Base-by-base conservation (phyloP, 2,329 filamentous ascomycete species). In the Penicillium expansum region DNA sequence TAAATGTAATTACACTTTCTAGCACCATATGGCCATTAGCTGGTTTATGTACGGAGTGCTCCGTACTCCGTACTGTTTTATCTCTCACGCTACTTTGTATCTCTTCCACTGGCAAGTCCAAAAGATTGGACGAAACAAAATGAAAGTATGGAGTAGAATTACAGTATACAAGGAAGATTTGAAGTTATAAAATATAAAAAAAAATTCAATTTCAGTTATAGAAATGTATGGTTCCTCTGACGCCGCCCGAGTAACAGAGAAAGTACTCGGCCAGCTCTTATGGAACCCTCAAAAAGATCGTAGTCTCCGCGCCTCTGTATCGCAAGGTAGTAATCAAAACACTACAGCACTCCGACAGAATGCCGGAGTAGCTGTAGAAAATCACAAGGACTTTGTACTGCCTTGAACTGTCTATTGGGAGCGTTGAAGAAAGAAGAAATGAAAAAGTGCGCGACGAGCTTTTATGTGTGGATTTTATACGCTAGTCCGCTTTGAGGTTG, bases 321-420 rank as follows among this genome's bases (percentile, higher is more conserved):
- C 83, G 82, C 82, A 83, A 80, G 69, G 83, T 56, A 87, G 82
- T 86, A 87, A 89, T 78, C 76, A 77, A 79, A 78, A 77, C 69
- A 77, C 78, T 56, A 63, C 80, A 81, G 74, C 69, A 76, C 77
- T 72, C 80, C 79, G 79, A 81, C 89, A 92, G 85, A 90, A 92
- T 82, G 88, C 79, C 81, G 79, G 76, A 71, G 77, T 80, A 74
- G 75, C 80, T 75, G 79, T 80, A 80, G 63, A 63, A 64, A 70
- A 67, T 65, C 67, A 63, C 60, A 57, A 77, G 79, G 76, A 68
- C 66, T 68, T 70, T 83, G 82, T 86, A 66, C 69, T 87, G 87
- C 82, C 82, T 84, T 88, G 89, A 85, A 92, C 90, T 93, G 90
- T 93, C 90, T 92, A 75, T 81, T 83, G 86, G 87, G 82, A 83